phyloP scores from a whole-genome alignment of 352 stramenopile genomes.

The Peronospora destructor region DNA sequence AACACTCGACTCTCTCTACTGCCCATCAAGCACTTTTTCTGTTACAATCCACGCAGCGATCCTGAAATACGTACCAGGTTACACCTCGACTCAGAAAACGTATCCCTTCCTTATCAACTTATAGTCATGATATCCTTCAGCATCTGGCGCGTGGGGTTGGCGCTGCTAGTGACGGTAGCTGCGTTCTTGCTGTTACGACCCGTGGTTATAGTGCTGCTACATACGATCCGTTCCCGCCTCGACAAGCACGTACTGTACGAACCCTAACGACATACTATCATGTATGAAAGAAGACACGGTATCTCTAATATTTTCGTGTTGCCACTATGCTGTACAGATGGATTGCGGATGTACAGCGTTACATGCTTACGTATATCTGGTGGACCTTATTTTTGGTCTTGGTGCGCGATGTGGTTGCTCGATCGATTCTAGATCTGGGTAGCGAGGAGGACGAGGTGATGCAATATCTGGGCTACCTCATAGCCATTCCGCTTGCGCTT shows the following conservation, averaged over 20 bases:
- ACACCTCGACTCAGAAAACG: background rate
- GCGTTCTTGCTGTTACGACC: conserved; percentile 54
- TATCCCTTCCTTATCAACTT: background rate
- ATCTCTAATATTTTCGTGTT: conserved; percentile 6
- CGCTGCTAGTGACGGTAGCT: conserved; percentile 32
- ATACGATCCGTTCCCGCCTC: conserved; percentile 41
- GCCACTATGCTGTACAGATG: conserved; percentile 29
- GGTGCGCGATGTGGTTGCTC: conserved; percentile 34
- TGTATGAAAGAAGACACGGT: background rate
- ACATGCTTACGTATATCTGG: conserved; percentile 71
- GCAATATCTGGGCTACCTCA: conserved; percentile 46
- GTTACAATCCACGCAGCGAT: too few relatives aligned
- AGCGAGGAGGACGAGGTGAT: conserved; percentile 40
- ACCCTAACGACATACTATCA: background rate
- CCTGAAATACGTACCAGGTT: background rate
- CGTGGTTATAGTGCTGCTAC: conserved; percentile 44
- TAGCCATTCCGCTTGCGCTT: conserved; percentile 63
- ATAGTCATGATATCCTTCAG: conserved; percentile 24
- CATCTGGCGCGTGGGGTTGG: conserved; percentile 50
- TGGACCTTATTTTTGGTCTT: conserved; percentile 59
- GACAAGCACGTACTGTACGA: conserved; percentile 55
- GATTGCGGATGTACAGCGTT: conserved; percentile 72
- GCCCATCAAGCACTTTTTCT: too few relatives aligned
- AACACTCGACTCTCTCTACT: too few relatives aligned
- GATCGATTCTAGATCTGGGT: conserved; percentile 49